Percentiles rank a stretch among this genome's conserved stretches.
Conservation (phyloP, 202 grass and related monocot species). For the Elaeis oleifera region DNA sequence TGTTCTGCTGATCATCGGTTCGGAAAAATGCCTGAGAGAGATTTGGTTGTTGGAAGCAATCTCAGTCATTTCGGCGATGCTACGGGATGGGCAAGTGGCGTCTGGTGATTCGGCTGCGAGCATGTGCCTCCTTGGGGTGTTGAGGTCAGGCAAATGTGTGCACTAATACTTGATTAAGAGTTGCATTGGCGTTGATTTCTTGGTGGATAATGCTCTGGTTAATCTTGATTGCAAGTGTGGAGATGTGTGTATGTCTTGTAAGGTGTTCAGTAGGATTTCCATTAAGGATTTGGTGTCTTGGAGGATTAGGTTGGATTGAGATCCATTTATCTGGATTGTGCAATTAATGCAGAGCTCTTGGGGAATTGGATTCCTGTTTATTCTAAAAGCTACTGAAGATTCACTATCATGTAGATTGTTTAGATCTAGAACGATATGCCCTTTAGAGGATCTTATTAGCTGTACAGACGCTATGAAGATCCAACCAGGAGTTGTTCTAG, state of each 20-base stretch:
- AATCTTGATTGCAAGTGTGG: slow-evolving; percentile 45
- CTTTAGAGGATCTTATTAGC: too few relatives aligned
- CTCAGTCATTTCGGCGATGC: slow-evolving; percentile 23
- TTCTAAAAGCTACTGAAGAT: too few relatives aligned
- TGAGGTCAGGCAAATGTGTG: slow-evolving; percentile 21
- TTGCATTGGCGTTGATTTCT: slow-evolving; percentile 10
- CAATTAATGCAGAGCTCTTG: too few relatives aligned
- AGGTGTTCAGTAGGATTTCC: slow-evolving; percentile 29
- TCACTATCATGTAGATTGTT: too few relatives aligned
- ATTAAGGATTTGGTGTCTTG: slow-evolving; percentile 44
- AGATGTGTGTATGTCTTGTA: slow-evolving; percentile 26
- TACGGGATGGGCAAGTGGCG: neutral
- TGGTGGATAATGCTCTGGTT: slow-evolving; percentile 36
- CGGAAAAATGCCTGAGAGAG: slow-evolving; percentile 36
- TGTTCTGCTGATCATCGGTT: slow-evolving; percentile 27
- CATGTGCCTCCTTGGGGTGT: slow-evolving; percentile 15
- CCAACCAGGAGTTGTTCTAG: too few relatives aligned
- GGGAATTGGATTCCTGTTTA: too few relatives aligned
- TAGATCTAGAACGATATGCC: too few relatives aligned
- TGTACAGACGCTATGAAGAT: too few relatives aligned
- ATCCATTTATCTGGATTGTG: neutral
- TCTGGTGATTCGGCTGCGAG: slow-evolving; percentile 33
- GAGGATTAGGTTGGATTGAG: slow-evolving; percentile 36
- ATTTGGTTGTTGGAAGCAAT: slow-evolving; percentile 31
- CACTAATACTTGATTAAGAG: slow-evolving; percentile 28